Evolutionary conservation across 768 basidiomycete genomes (phyloP).

Genomic region (Collybia sp.): DNA sequence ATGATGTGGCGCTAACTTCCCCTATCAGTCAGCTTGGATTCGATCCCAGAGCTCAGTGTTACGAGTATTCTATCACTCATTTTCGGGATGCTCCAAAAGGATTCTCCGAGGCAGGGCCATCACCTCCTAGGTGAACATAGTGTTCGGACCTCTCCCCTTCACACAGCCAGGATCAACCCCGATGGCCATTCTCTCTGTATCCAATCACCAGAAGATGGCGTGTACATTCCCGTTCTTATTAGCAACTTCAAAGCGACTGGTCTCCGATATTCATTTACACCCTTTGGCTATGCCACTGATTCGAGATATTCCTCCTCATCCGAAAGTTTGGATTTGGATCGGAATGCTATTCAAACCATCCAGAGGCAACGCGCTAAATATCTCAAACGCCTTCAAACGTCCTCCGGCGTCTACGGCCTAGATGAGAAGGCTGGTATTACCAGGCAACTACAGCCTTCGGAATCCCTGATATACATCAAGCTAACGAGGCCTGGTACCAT

Average conservation of each 20-base stretch:
- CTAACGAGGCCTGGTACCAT: background rate
- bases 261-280: slow-evolving; percentile 1
- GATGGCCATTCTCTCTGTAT: background rate
- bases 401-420: no score
- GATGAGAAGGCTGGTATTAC: background rate
- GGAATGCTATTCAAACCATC: background rate
- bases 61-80: background rate
- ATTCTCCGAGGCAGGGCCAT: background rate
- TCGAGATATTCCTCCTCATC: background rate
- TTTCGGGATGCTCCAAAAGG: background rate
- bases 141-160: background rate
- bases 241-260: background rate
- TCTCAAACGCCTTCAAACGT: no score
- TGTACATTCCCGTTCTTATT: background rate
- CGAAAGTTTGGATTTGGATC: background rate
- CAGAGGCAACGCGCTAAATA: background rate
- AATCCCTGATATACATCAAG: background rate
- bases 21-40: no score
- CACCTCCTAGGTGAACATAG: background rate
- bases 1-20: no score
- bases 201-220: background rate
- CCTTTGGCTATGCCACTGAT: background rate
- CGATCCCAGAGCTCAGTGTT: background rate
- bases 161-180: background rate
- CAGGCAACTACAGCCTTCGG: background rate